Percentiles rank a stretch among this genome's conserved stretches.
phyloP scores from a whole-genome alignment of 2,329 filamentous ascomycete genomes.

The Knoxdaviesia capensis region DNA sequence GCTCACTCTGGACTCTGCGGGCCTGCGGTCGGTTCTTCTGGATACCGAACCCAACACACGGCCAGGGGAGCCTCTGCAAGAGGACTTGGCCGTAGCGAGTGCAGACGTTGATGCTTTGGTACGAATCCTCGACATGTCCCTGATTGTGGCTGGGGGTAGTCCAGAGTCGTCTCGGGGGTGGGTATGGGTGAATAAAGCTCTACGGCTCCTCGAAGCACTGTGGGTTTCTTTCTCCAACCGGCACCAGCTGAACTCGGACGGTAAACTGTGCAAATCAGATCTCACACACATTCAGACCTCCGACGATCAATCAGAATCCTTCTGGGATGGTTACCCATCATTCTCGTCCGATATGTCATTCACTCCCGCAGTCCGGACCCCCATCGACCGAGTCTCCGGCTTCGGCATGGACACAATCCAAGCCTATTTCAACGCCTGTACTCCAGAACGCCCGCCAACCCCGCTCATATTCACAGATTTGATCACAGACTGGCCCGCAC shows the following conservation, averaged over 20 bases:
- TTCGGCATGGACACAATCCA: constrained; percentile 42
- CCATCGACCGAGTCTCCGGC: constrained; percentile 19
- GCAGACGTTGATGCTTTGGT: constrained; percentile 33
- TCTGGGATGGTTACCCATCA: not conserved
- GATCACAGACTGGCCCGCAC: constrained; percentile 57
- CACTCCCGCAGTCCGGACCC: constrained; percentile 18
- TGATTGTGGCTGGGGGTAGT: constrained; percentile 32
- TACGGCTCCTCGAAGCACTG: constrained; percentile 2
- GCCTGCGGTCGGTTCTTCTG: not conserved
- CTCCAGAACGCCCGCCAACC: constrained; percentile 11
- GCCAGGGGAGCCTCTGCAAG: not conserved
- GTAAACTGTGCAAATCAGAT: no score
- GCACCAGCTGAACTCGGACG: no score
- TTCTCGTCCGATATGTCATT: constrained; percentile 10
- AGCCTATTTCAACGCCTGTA: constrained; percentile 27
- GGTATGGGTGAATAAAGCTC: constrained; percentile 3
- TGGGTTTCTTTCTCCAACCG: no score
- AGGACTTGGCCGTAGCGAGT: constrained; percentile 4
- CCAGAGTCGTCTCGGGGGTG: constrained; percentile 7
- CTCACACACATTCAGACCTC: no score
- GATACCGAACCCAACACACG: no score
- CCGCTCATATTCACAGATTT: constrained; percentile 53
- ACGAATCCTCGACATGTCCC: constrained; percentile 48
- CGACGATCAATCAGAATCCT: constrained; percentile 6
- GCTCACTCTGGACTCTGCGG: constrained; percentile 5